These are phyloP conservation scores for Annulohypoxylon bovei DNA, from an alignment of 495 filamentous ascomycete genomes.

Conservation along the genomic window DNA sequence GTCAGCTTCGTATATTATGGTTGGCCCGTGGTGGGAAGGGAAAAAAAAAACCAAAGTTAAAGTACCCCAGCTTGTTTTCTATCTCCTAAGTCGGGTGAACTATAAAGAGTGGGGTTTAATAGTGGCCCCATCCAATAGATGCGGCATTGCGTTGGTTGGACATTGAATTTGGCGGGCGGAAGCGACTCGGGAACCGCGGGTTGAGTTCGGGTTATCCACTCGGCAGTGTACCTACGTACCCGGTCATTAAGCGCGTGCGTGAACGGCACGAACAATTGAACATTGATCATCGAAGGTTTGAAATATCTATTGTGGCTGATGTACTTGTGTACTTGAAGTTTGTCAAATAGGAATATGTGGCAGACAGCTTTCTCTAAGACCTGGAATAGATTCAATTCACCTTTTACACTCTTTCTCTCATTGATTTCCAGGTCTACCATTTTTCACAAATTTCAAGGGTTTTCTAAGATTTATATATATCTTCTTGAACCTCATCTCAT, in stretches of 20 bases:
- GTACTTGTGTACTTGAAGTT: not conserved
- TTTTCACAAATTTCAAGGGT: not conserved
- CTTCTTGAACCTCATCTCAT: not conserved
- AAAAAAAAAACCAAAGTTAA: constrained; percentile 6
- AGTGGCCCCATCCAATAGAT: not conserved
- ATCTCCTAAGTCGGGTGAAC: constrained; percentile 36
- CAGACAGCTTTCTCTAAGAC: not conserved
- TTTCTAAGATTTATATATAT: no score
- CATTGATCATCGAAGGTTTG: no score
- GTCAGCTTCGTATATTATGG: constrained; percentile 15
- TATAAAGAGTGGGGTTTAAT: constrained; percentile 24
- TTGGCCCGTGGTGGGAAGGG: not conserved
- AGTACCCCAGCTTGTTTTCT: not conserved
- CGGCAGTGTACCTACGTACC: not conserved
- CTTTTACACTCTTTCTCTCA: not conserved
- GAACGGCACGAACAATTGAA: no score
- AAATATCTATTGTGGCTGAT: not conserved
- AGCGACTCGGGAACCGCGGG: constrained; percentile 1
- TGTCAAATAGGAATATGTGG: not conserved
- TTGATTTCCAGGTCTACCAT: not conserved
- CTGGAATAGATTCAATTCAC: not conserved
- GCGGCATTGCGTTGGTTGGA: constrained; percentile 6
- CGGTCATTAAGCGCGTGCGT: not conserved
- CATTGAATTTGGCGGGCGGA: not conserved
- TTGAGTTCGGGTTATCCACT: constrained; percentile 6